Base-by-base conservation (phyloP, 192 early-diverging fungal species). In the Spinellus fusiger region DNA sequence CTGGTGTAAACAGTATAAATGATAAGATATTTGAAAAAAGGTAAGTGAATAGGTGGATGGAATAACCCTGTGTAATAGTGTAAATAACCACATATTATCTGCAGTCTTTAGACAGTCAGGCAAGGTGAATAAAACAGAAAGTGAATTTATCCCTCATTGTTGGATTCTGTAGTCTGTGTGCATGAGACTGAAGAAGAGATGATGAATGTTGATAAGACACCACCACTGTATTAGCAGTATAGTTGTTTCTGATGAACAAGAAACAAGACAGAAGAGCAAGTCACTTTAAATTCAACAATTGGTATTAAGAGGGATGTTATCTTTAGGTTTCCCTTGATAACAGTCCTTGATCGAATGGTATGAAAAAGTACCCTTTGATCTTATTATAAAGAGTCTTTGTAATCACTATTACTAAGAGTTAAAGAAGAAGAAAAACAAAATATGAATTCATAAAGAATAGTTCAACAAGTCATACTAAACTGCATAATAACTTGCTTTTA, bases 151-250 rank as follows among this genome's bases (percentile, higher is more conserved):
- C 13, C 35, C 13, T 37, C 13, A 37, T 9, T 37, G 35, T 37
- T 13, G 5, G 5, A 13, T 9, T 9, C 13, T 37, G 7, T 37
- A 37, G 10, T 44, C 13, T 44, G 10, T 44, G 18, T 44, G 40
- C 2, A 90, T 27, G 80, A 86, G 64, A 79, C 97, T 26, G 95
- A 98, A 68, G 69, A 85, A 60, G 93, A 96, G 54, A 78, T 97
- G 79, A 79, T 98, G 49, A 93, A 95, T 71, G 96, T 95, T 33
- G 95, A 98, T 95, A 98, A 77, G 96, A 95, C 44, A 93, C 93
- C 7, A 76, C 91, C 35, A 97, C 96, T 0, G 87, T 91, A 16
- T 77, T 88, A 68, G 93, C 97, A 69, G 84, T 97, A 16, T 71
- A 90, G n/a, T 75, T 69, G 84, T 52, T 92, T 95, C 64, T 76